Conservation (phyloP, 2,329 filamentous ascomycete species). For the Ophiostoma australiae region DNA sequence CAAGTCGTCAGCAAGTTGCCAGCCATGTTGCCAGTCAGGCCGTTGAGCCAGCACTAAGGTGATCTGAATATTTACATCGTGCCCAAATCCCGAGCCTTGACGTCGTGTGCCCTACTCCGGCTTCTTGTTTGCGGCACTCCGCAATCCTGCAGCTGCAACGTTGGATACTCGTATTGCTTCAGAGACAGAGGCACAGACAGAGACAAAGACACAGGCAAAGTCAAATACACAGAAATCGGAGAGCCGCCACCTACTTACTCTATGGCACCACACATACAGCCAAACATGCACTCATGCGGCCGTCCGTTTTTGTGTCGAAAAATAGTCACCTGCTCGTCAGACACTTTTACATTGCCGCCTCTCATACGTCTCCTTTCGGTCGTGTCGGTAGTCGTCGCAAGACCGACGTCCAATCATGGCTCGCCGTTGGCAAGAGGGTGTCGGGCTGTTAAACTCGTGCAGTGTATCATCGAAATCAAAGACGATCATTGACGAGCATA, state of each 20-base stretch:
- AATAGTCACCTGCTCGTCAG: conserved; percentile 1
- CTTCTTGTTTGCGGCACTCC: neutral
- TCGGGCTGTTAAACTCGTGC: neutral
- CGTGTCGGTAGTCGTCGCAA: neutral
- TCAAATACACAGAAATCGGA: too few relatives aligned
- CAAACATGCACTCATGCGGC: conserved; percentile 3
- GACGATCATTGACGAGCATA: too few relatives aligned
- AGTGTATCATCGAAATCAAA: neutral
- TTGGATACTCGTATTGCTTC: neutral
- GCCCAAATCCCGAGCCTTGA: too few relatives aligned
- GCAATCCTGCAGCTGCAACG: conserved; percentile 2
- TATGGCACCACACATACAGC: neutral
- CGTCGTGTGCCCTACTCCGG: neutral
- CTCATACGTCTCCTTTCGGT: conserved; percentile 4
- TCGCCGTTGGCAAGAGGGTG: neutral
- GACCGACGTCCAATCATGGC: neutral
- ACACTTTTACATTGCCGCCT: neutral
- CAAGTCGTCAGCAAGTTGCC: too few relatives aligned
- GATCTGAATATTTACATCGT: neutral
- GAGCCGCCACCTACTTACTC: neutral
- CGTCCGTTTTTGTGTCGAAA: conserved; percentile 4
- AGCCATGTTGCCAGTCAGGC: neutral
- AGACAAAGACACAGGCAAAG: too few relatives aligned
- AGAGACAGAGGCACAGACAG: too few relatives aligned
- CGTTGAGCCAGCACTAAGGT: neutral